These are phyloP conservation scores for Pythium grandisporangium DNA, from an alignment of 352 stramenopile species.

Conservation along the genomic window DNA sequence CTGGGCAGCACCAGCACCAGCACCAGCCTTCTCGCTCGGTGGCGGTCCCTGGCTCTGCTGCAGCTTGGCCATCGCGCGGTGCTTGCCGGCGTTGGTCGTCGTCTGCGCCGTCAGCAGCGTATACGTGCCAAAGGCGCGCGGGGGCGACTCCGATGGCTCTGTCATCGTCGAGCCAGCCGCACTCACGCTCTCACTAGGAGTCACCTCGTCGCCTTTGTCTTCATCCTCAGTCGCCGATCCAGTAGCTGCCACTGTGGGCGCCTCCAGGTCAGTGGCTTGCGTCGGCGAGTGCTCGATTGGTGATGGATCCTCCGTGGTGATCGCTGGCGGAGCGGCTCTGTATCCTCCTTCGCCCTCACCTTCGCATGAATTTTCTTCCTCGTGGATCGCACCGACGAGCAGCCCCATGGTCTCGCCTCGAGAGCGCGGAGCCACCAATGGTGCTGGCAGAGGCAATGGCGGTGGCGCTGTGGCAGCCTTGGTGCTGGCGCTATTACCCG, in stretches of 20 bases:
- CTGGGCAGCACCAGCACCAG: background rate
- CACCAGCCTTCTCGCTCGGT: background rate
- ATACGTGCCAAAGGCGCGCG: slow-evolving; percentile 26
- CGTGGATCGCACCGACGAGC: no score
- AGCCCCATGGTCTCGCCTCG: background rate
- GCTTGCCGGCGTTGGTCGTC: slow-evolving; percentile 18
- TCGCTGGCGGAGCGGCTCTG: background rate
- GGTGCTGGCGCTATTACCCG: background rate
- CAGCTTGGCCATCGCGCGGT: slow-evolving; percentile 25
- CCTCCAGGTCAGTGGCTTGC: background rate
- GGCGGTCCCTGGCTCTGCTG: slow-evolving; percentile 14
- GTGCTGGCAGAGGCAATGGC: background rate
- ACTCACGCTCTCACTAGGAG: slow-evolving; percentile 2
- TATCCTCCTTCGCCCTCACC: no score
- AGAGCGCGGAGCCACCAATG: background rate
- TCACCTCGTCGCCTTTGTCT: no score
- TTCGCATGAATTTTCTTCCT: no score
- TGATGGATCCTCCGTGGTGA: slow-evolving; percentile 3
- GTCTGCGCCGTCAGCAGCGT: slow-evolving; percentile 35
- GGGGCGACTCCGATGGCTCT: slow-evolving; percentile 5
- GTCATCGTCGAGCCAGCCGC: background rate
- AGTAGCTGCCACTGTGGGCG: background rate
- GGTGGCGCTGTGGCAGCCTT: background rate
- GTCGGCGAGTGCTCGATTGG: background rate
- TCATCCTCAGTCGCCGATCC: no score